Conservation (phyloP, 2,329 filamentous ascomycete genomes). For the Cordyceps fumosorosea region DNA sequence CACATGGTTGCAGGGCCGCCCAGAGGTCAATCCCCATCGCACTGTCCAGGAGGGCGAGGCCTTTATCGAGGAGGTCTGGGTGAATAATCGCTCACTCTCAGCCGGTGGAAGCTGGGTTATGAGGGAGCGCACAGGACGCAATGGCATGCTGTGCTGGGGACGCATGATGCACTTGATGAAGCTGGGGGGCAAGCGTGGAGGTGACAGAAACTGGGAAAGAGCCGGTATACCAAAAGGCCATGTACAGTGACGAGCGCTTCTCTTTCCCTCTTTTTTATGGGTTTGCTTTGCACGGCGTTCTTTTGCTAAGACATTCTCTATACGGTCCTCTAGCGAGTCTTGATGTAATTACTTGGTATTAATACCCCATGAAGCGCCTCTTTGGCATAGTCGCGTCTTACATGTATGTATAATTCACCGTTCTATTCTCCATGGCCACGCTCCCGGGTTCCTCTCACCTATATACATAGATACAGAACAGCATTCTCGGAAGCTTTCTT, state of each 20-base stretch:
- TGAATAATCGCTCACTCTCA: slow-evolving; percentile 21
- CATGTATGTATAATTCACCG: not conserved
- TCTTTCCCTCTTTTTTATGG: not conserved
- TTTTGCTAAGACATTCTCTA: not conserved
- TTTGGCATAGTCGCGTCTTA: not conserved
- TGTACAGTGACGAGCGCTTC: not conserved
- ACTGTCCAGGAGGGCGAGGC: slow-evolving; percentile 50
- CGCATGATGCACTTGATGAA: slow-evolving; percentile 39
- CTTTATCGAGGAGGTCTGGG: slow-evolving; percentile 47
- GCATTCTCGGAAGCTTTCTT: too few species aligned
- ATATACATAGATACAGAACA: not conserved
- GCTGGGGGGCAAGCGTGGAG: slow-evolving; percentile 12
- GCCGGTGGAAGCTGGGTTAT: slow-evolving; percentile 28
- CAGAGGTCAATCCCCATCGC: slow-evolving; percentile 54
- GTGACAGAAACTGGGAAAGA: slow-evolving; percentile 11
- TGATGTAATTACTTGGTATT: not conserved
- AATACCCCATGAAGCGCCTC: not conserved
- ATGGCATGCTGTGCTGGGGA: slow-evolving; percentile 50
- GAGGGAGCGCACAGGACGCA: slow-evolving; percentile 37
- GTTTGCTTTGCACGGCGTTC: not conserved
- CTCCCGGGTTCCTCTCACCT: not conserved
- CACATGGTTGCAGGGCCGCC: slow-evolving; percentile 49
- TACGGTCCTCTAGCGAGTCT: not conserved
- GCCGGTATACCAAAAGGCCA: not conserved
- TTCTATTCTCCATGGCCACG: not conserved